A percentile compares a stretch with the other conserved stretches of the same genome.
Conservation (phyloP, 345 rosid species). For the Linum tenue region DNA sequence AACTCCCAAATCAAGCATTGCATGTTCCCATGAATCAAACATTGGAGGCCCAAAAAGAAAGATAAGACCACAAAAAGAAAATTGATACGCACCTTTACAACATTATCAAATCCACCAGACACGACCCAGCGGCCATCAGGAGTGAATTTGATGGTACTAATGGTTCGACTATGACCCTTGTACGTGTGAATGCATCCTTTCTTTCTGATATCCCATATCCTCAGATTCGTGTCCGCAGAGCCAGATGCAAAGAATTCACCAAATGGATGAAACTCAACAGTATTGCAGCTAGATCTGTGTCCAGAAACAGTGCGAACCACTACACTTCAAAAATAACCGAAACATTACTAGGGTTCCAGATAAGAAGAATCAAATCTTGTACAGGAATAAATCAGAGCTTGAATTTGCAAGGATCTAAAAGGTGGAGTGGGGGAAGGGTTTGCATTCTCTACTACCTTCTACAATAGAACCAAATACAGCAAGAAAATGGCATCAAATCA, state of each 20-base stretch:
- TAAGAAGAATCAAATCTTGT: neutral
- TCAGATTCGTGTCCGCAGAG: slow-evolving; percentile 65
- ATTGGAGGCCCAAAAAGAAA: neutral
- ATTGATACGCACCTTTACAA: slow-evolving; percentile 58
- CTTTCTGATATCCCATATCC: slow-evolving; percentile 91
- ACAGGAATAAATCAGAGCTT: neutral
- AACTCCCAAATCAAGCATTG: neutral
- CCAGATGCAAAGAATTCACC: slow-evolving; percentile 99
- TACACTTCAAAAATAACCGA: slow-evolving; percentile 79
- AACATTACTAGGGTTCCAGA: slow-evolving; percentile 30
- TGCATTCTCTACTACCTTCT: neutral
- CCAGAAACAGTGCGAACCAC: slow-evolving; percentile 98
- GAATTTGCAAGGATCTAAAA: neutral
- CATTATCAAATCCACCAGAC: slow-evolving; percentile 91
- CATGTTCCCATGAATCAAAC: neutral
- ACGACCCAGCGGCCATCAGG: slow-evolving; percentile 99
- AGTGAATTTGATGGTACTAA: slow-evolving; percentile 66
- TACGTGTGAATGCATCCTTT: slow-evolving; percentile 93
- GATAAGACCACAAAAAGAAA: neutral
- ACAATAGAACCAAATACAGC: neutral
- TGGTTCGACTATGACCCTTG: slow-evolving; percentile 79
- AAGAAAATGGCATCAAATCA: neutral
- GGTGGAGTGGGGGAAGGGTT: neutral
- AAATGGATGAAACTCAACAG: slow-evolving; percentile 93
- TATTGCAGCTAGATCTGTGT: slow-evolving; percentile 83